Percentiles rank a stretch among this genome's conserved stretches.
phyloP scores from a whole-genome alignment of 2,329 filamentous ascomycete genomes.

The Diaporthe aspalathi region DNA sequence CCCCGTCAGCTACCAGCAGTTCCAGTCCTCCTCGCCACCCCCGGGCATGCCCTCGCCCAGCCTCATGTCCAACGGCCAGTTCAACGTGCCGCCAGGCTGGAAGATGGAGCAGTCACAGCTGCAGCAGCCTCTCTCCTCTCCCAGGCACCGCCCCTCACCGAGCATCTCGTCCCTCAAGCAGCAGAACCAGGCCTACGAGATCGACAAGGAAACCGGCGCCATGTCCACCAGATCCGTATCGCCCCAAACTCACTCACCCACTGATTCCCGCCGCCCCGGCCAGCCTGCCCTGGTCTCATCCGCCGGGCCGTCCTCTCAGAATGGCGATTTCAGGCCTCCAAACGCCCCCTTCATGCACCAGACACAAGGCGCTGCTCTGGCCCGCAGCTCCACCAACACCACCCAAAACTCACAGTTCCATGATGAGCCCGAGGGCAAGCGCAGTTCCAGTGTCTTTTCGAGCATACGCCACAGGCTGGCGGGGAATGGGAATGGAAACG shows the following conservation, averaged over 20 bases:
- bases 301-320: conserved; percentile 31
- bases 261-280: conserved; percentile 39
- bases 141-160: conserved; percentile 50
- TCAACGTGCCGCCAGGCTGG: conserved; percentile 60
- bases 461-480: conserved; percentile 60
- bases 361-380: conserved; percentile 26
- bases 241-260: conserved; percentile 39
- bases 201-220: conserved; percentile 65
- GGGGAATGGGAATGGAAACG: conserved; percentile 47
- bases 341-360: conserved; percentile 39
- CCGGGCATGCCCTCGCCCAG: conserved; percentile 42
- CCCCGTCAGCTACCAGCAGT: conserved; percentile 37
- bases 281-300: conserved; percentile 33
- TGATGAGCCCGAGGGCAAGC: conserved; percentile 51
- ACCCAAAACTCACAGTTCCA: conserved; percentile 44
- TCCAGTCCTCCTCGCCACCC: conserved; percentile 38
- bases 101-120: conserved; percentile 67
- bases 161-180: conserved; percentile 44
- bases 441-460: conserved; percentile 62
- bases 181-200: conserved; percentile 52
- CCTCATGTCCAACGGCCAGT: conserved; percentile 46
- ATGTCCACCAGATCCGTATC: conserved; percentile 39
- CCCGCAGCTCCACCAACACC: conserved; percentile 38
- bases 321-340: conserved; percentile 40
- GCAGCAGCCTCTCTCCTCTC: conserved; percentile 59